Evolutionary conservation across 1,139 yeast genomes (phyloP), one percentile per base, ranked within the genome.

Genomic region (Suhomyces choctaworum): DNA sequence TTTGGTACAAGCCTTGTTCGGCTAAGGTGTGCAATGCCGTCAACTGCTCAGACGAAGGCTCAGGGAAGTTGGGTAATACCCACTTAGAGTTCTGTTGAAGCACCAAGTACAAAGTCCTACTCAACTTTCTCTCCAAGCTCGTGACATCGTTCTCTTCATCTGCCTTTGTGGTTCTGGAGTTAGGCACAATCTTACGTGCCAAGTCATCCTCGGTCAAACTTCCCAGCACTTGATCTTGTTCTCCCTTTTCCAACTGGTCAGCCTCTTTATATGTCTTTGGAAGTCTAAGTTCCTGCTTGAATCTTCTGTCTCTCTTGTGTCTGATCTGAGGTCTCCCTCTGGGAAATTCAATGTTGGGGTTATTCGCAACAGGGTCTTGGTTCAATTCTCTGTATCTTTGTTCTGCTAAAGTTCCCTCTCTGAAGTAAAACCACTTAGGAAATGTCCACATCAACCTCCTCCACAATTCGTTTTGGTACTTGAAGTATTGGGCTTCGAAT

Each of bases 361-460:
- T 81, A 48, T 78, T 76, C 35, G 80, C 74, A 3, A 81, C 76
- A 7, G 96, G 95, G 36, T 82, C 82, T 42, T 72, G 73, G 56
- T 90, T 96, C 31, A 84, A 81, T 50, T 81, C 79, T 37, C 80
- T 66, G 62, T 80, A 92, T 52, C 79, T 79, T 58, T 89, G 86
- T 57, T 89, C 96, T 7, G 96, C 79, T 45, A 92, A 69, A 1
- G 97, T 84, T 44, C 97, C 97, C 50, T 78, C 83, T 58, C 85
- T 86, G 67, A 83, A 92, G 67, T 89, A 94, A 59, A 80, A 90
- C 78, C 90, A 89, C 50, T 83, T 81, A 5, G 98, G 97, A 61
- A 92, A 92, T 1, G 97, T 89, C 96, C 97, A 89, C 96, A 90
- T 89, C 48, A 92, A 72, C 55, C 97, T 76, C 53, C 81, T 82